These are phyloP conservation scores for Ascomycota sp. DNA, from an alignment of 2,329 filamentous ascomycete species.

Conservation along the genomic window DNA sequence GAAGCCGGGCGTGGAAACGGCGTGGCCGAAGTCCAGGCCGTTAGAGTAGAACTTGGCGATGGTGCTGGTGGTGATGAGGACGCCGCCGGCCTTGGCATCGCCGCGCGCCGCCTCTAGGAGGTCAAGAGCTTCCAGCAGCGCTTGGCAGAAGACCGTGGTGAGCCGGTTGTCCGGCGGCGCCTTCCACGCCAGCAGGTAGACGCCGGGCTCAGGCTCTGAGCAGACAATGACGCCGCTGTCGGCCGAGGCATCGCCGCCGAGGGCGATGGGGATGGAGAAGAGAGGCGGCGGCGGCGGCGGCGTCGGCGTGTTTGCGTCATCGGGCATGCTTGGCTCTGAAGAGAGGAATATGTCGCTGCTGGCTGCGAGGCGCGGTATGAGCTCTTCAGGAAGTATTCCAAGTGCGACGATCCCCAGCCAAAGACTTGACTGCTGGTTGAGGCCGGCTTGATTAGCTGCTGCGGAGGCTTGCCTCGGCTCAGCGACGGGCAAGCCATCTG, in stretches of 20 bases:
- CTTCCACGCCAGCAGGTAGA: conserved; percentile 55
- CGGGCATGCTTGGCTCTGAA: no score
- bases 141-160: conserved; percentile 44
- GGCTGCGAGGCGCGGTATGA: no score
- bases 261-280: conserved; percentile 31
- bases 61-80: conserved; percentile 55
- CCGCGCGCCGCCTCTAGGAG: conserved; percentile 32
- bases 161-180: conserved; percentile 61
- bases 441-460: no score
- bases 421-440: no score
- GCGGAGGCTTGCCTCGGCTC: no score
- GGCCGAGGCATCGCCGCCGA: conserved; percentile 17
- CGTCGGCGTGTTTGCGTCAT: no score
- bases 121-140: conserved; percentile 49
- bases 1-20: conserved; percentile 38
- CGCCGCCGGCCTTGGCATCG: no score
- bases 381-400: no score
- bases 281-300: no score
- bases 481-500: no score
- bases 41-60: conserved; percentile 70
- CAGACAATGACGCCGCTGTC: conserved; percentile 41
- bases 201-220: conserved; percentile 34
- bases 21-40: conserved; percentile 57
- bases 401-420: no score
- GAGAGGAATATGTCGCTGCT: no score